phyloP scores from a whole-genome alignment of 208 protist species.

The Crithidia bombi region DNA sequence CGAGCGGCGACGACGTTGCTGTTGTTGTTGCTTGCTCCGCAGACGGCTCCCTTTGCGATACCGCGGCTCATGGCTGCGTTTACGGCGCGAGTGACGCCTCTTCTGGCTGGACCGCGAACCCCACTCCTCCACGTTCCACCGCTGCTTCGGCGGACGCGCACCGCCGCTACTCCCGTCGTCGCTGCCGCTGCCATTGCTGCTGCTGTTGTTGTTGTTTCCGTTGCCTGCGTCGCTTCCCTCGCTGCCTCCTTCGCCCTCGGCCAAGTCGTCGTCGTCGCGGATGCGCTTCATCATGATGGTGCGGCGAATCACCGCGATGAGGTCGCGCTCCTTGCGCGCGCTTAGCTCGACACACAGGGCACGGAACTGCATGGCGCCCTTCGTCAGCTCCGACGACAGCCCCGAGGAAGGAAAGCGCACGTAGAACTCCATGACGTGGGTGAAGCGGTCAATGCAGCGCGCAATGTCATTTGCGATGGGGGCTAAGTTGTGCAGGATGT shows the following conservation, averaged over 20 bases:
- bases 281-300: conserved; percentile 49
- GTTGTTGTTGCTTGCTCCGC: neutral
- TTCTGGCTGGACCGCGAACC: neutral
- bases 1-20: neutral
- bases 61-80: neutral
- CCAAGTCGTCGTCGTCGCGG: conserved; percentile 3
- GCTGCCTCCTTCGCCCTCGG: neutral
- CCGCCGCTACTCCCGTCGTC: neutral
- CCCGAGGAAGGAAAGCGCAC: conserved; percentile 47
- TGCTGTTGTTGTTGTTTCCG: neutral
- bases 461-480: conserved; percentile 63
- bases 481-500: conserved; percentile 68
- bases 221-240: neutral
- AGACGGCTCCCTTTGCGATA: neutral
- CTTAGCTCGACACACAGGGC: conserved; percentile 57
- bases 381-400: conserved; percentile 63
- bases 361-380: conserved; percentile 66
- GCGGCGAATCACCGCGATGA: conserved; percentile 57
- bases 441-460: conserved; percentile 57
- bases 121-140: neutral
- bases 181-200: neutral
- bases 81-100: neutral
- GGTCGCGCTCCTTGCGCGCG: conserved; percentile 50
- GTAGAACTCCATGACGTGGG: conserved; percentile 61
- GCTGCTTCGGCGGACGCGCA: neutral